Evolutionary conservation across 257 asterid genomes (phyloP), one percentile per base, ranked within the genome.

Genomic region (Lycium ferocissimum): DNA sequence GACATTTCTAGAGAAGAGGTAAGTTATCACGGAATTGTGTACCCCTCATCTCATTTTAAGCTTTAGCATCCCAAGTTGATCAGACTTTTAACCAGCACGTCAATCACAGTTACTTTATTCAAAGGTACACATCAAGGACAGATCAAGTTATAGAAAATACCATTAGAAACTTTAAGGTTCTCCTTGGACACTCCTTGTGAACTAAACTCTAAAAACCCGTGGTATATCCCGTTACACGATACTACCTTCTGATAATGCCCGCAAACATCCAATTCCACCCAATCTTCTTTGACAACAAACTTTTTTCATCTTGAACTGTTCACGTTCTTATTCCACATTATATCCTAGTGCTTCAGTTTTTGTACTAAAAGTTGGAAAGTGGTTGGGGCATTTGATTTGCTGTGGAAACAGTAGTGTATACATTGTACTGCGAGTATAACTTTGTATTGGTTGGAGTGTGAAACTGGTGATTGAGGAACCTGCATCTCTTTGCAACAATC

Each of bases 1-100:
- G 91, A 95, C 99, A 3, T 97, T 97, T 91, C 94, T 95, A 80
- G 99, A 97, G 87, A 97, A 97, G 91, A 93, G 99, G 99, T 94
- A 76, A 79, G 66, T 81, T 86, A n/a, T 47, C 20, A 22, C 4
- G 81, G 33, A 78, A 14, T 53, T 26, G 26, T 78, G 82, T 76
- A 7, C 22, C 26, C 49, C 45, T 35, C 10, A 7, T 59, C 26
- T 18, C 51, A 37, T 8, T 70, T 38, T 38, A 26, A 40, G 79
- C 56, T 40, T 13, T 40, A 40, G 79, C 53, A 38, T 70, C 54
- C 26, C 47, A 17, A 70, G 54, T 70, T 40, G 79, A 70, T 40
- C 54, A 40, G 14, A 18, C 79, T 40, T 70, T 3, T 70, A 11
- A 70, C 79, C 40, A 43, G 45, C 22, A 53, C 49, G 26, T 63